These are phyloP conservation scores for Hypomyces perniciosus DNA, from an alignment of 2,329 filamentous ascomycete species.

Conservation along the genomic window DNA sequence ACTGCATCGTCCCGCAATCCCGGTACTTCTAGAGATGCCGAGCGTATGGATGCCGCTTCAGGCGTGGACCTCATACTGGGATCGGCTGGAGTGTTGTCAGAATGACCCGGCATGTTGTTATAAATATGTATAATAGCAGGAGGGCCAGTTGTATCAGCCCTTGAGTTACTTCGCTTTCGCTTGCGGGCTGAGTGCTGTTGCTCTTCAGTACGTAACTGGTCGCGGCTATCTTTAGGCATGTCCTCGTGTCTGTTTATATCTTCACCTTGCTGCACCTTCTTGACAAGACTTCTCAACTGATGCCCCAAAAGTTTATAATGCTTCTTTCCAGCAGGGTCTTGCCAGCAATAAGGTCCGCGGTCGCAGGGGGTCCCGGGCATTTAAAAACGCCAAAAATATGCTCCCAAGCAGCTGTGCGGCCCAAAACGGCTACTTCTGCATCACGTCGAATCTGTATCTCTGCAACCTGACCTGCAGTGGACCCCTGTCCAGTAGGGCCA, in stretches of 20 bases:
- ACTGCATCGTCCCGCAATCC: too few species aligned
- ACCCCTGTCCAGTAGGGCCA: not conserved
- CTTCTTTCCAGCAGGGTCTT: not conserved
- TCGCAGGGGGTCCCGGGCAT: not conserved
- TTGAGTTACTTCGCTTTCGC: constrained; percentile 1
- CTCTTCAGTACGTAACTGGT: constrained; percentile 3
- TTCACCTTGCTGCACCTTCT: constrained; percentile 1
- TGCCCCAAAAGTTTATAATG: constrained; percentile 1
- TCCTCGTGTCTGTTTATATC: not conserved
- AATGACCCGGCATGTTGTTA: too few species aligned
- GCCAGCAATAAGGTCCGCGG: constrained; percentile 3
- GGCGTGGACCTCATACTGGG: too few species aligned
- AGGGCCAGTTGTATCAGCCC: too few species aligned
- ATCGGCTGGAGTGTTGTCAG: too few species aligned
- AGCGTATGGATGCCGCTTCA: too few species aligned
- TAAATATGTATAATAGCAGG: too few species aligned
- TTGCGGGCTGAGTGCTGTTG: not conserved
- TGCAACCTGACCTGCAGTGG: not conserved
- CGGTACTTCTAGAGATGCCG: too few species aligned
- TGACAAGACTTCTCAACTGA: not conserved
- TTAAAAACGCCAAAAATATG: not conserved
- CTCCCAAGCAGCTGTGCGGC: not conserved
- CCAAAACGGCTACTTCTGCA: not conserved
- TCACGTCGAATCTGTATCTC: not conserved
- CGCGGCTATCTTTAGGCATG: not conserved